Evolutionary conservation across 2,329 filamentous ascomycete genomes (phyloP).

Genomic region (Endoconidiophora polonica): DNA sequence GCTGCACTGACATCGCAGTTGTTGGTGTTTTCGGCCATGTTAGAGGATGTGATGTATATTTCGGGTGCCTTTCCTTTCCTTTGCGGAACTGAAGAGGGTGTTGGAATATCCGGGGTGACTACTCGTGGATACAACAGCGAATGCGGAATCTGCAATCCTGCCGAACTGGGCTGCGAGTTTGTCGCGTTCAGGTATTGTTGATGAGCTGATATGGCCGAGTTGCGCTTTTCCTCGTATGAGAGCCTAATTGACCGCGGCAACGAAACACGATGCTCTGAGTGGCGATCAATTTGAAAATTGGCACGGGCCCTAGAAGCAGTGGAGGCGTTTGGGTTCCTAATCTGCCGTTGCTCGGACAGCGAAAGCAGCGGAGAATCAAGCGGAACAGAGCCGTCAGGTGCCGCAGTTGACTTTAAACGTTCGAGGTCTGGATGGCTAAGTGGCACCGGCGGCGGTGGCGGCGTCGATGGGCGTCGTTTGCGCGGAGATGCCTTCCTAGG

Average conservation of each 20-base stretch:
- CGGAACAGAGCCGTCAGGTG: conserved; percentile 22
- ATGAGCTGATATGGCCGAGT: neutral
- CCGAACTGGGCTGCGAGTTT: neutral
- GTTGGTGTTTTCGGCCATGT: conserved; percentile 19
- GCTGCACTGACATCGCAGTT: conserved; percentile 19
- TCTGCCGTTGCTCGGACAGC: conserved; percentile 32
- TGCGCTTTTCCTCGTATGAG: conserved; percentile 33
- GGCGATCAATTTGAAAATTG: conserved; percentile 35
- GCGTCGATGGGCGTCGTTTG: conserved; percentile 34
- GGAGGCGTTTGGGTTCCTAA: conserved; percentile 23
- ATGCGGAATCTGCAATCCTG: conserved; percentile 1
- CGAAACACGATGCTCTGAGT: conserved; percentile 31
- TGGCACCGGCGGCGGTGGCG: conserved; percentile 34
- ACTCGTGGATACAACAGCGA: neutral
- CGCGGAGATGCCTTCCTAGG: conserved; percentile 15
- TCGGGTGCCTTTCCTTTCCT: conserved; percentile 26
- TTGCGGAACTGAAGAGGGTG: conserved; percentile 7
- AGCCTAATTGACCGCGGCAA: conserved; percentile 36
- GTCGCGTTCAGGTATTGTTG: neutral
- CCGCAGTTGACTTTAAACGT: conserved; percentile 21
- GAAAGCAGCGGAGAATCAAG: conserved; percentile 36
- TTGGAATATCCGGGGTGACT: conserved; percentile 14
- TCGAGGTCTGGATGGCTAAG: conserved; percentile 29
- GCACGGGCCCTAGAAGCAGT: conserved; percentile 18
- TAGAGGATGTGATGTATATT: conserved; percentile 25